Base-by-base conservation (phyloP, 345 rosid species). In the Camelina sativa region DNA sequence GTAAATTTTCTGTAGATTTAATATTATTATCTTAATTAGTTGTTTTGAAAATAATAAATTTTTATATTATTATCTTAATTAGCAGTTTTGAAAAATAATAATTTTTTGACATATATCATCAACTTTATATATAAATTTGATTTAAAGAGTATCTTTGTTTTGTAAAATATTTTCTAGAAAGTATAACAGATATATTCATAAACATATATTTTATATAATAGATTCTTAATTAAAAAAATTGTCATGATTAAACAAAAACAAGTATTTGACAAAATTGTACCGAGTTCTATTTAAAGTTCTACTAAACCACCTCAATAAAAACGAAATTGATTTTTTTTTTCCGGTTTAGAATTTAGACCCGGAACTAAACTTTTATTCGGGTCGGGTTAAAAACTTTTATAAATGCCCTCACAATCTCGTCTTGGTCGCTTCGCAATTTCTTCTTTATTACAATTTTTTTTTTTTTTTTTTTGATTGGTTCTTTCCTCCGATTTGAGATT, bases 311-410 rank as follows among this genome's bases (percentile, higher is more conserved):
- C 38, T 30, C n/a, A 16, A 35, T 37, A 28, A 17, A 5, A 12
- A 61, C 50, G 34, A 61, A 61, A 40, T 20, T 61, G 30, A 13
- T 60, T 19, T 2, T 19, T 22, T 38, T 40, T 40, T 44, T 12
- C 48, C 0, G 77, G 71, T 64, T 44, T 11, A 44, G 35, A 19
- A 19, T 17, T 12, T 16, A 50, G 61, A 72, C 71, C 76, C 65
- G 71, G 16, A 35, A 44, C n/a, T 11, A 11, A 73, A 46, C 4
- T 64, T 46, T 46, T 7, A 74, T 34, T 65, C 72, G 77, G 77
- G 72, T 65, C 72, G 71, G 77, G 58, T 74, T 57, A 46, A 34
- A 46, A 46, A 56, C 58, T 73, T 65, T 56, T 65, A 65, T 65
- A 74, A 56, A 65, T 46, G 13, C 40, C 64, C 76, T 73, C 56